Evolutionary conservation across 495 filamentous ascomycete species (phyloP), one percentile per base, ranked within the genome.

Genomic region (Cetradonia linearis): DNA sequence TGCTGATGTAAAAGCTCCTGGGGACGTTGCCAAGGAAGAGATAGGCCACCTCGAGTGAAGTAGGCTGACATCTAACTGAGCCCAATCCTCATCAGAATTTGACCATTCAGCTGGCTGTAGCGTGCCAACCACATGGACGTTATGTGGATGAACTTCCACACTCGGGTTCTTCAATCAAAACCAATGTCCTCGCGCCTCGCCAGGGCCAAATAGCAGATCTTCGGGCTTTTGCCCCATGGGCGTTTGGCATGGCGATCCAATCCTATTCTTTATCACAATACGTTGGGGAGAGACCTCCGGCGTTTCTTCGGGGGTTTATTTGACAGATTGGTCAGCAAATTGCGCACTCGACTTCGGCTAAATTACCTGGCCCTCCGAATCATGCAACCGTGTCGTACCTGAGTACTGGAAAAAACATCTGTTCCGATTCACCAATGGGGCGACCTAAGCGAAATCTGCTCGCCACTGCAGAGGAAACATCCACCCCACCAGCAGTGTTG

Each of bases 371-470:
- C 11, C 20, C n/a, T n/a, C n/a, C n/a, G n/a, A 46, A 25, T n/a
- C 20, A 46, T 25, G 20, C 42, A 20, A 37, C 7, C 9, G 11
- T n/a, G 13, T 7, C 3, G 10, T 6, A 28, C 18, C 25, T 3
- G 2, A 9, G 5, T 20, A 13, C 23, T 23, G 25, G 38, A 31
- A 8, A 33, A 28, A 13, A 3, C 8, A 11, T 16, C 28, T 14
- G 23, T 20, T n/a, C 28, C 18, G 5, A 16, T 10, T 30, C 18
- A 47, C 4, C 27, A 8, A 93, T 92, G 88, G 83, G 78, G 30
- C 84, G 83, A 48, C 84, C 88, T 62, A 87, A 86, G 69, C 83
- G 89, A 67, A 84, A 83, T 62, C 69, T 92, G 25, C 77, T 83
- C 48, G 86, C 87, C 16, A 86, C 86, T 28, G 85, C 84, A 27